Evolutionary conservation across 441 rosid species (phyloP).

Genomic region (Bocquillonia castaneifolia): DNA sequence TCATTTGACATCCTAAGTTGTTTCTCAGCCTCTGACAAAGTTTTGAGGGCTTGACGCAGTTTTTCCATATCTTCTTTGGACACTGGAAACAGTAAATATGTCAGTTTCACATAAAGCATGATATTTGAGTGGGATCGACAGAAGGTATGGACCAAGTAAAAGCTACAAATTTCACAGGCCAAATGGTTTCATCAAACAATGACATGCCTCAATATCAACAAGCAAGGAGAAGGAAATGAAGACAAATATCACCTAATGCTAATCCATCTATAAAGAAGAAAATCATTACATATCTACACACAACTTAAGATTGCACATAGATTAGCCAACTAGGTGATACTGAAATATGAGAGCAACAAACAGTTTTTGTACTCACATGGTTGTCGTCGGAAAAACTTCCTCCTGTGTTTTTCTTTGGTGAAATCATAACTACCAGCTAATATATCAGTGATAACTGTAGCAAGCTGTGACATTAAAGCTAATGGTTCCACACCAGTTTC

Average conservation of each 20-base stretch:
- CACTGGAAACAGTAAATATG: constrained; percentile 45
- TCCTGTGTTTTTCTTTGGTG: constrained; percentile 59
- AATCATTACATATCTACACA: neutral
- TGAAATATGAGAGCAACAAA: constrained; percentile 12
- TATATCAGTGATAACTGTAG: constrained; percentile 92
- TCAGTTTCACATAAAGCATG: constrained; percentile 12
- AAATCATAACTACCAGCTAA: constrained; percentile 92
- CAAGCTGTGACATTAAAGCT: constrained; percentile 98
- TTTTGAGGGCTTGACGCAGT: constrained; percentile 89
- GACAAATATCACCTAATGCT: neutral
- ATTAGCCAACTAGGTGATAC: constrained; percentile 8
- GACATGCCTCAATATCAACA: too few species aligned
- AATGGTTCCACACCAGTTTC: constrained; percentile 95
- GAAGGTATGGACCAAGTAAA: neutral
- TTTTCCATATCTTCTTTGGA: constrained; percentile 96
- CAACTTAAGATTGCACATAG: constrained; percentile 1
- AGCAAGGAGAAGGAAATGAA: neutral
- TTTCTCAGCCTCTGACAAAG: constrained; percentile 95
- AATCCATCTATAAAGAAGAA: too few species aligned
- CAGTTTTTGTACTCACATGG: constrained; percentile 59
- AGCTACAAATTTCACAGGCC: too few species aligned
- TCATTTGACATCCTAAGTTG: constrained; percentile 85
- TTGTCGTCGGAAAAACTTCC: constrained; percentile 75
- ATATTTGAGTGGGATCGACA: neutral
- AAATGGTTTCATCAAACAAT: too few species aligned